Conservation (phyloP, 495 filamentous ascomycete species). For the Aspergillus heteromorphus region DNA sequence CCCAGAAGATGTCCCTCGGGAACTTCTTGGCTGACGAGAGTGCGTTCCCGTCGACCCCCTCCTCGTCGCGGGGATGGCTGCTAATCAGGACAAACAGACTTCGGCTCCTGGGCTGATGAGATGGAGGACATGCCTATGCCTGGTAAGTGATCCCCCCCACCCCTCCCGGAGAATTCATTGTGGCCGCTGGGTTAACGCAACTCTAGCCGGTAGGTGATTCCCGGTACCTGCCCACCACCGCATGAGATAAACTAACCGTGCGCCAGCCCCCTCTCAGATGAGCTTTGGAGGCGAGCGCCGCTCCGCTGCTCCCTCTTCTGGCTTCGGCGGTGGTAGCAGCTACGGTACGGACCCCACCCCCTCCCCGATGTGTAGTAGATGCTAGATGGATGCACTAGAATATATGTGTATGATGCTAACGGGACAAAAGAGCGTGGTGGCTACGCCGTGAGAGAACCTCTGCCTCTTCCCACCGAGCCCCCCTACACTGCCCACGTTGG, state of each 20-base stretch:
- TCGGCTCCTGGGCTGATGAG: conserved; percentile 97
- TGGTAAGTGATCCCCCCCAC: conserved; percentile 48
- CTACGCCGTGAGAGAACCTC: conserved; percentile 68
- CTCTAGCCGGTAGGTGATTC: conserved; percentile 35
- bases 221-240: background rate
- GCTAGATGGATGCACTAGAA: background rate
- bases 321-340: conserved; percentile 40
- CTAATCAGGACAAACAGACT: conserved; percentile 51
- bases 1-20: conserved; percentile 90
- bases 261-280: conserved; percentile 31
- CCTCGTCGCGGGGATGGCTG: conserved; percentile 12
- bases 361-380: conserved; percentile 10
- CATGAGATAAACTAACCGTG: conserved; percentile 18
- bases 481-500: conserved; percentile 94
- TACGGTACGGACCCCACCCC: conserved; percentile 22
- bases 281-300: conserved; percentile 44
- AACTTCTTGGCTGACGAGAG: conserved; percentile 84
- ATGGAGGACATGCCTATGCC: conserved; percentile 79
- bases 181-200: conserved; percentile 15
- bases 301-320: conserved; percentile 34
- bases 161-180: conserved; percentile 3
- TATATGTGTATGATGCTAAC: conserved; percentile 1
- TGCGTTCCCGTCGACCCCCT: conserved; percentile 41
- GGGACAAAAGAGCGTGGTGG: conserved; percentile 43
- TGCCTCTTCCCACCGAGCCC: conserved; percentile 83